A percentile compares a stretch with the other conserved stretches of the same genome.
phyloP scores from a whole-genome alignment of 306 rosid genomes.

The Biancaea sappan region DNA sequence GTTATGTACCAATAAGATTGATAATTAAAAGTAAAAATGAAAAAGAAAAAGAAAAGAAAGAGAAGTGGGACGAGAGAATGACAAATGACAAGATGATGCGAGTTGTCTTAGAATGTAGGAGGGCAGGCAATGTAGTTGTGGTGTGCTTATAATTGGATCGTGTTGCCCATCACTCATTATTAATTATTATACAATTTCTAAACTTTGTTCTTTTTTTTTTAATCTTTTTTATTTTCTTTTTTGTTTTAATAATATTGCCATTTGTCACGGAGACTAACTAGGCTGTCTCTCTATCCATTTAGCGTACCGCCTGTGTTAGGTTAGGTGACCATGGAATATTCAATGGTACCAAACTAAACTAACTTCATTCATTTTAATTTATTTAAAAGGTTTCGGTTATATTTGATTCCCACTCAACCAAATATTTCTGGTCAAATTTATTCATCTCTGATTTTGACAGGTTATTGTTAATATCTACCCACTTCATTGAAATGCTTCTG shows the following conservation, averaged over 20 bases:
- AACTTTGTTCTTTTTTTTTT: not conserved
- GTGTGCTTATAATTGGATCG: constrained; percentile 22
- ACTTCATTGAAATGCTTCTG: not conserved
- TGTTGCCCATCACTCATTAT: constrained; percentile 16
- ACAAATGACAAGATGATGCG: not conserved
- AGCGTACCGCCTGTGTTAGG: not conserved
- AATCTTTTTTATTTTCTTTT: too few relatives aligned
- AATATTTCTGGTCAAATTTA: not conserved
- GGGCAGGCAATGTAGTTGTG: not conserved
- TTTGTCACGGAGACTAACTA: not conserved
- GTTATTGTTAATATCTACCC: not conserved
- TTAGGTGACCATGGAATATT: not conserved
- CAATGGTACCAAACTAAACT: not conserved
- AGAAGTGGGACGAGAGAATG: too few relatives aligned
- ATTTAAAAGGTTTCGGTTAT: not conserved
- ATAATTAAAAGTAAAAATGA: too few relatives aligned
- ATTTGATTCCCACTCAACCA: not conserved
- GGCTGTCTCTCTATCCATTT: not conserved
- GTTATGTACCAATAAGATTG: too few relatives aligned
- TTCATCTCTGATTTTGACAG: not conserved
- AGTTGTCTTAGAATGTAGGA: not conserved
- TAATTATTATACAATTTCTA: too few relatives aligned
- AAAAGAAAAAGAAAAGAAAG: not conserved
- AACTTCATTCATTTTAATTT: not conserved
- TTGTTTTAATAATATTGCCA: not conserved